Percentiles rank a stretch among this genome's conserved stretches.
These are phyloP conservation scores for Truncatella angustata DNA, from an alignment of 2,329 filamentous ascomycete species.

Conservation along the genomic window DNA sequence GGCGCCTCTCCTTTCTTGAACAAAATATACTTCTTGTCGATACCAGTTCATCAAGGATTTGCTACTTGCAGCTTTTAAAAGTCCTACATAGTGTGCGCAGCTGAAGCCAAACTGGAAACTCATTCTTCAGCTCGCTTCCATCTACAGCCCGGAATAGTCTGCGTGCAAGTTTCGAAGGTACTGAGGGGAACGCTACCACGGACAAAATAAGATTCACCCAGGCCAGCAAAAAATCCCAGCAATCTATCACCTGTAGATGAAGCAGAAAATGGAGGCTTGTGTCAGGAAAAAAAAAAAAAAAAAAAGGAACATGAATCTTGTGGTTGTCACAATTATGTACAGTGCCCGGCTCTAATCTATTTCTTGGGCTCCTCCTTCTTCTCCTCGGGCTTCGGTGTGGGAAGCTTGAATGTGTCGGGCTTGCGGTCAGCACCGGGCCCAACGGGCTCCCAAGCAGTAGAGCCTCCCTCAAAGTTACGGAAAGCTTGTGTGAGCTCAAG, in stretches of 20 bases:
- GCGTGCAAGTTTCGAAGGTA: too few relatives aligned
- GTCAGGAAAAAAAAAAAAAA: neutral
- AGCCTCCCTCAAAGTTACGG: slow-evolving; percentile 94
- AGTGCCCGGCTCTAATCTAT: slow-evolving; percentile 45
- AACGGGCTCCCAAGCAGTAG: slow-evolving; percentile 66
- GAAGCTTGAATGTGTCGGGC: slow-evolving; percentile 88
- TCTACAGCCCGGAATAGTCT: too few relatives aligned
- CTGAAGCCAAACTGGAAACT: too few relatives aligned
- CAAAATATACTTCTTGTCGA: too few relatives aligned
- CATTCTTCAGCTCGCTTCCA: too few relatives aligned
- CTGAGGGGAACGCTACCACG: too few relatives aligned
- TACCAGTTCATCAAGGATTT: too few relatives aligned
- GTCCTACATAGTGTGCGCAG: too few relatives aligned
- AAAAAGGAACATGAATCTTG: too few relatives aligned
- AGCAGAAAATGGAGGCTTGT: neutral
- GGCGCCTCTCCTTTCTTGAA: too few relatives aligned
- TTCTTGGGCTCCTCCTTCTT: slow-evolving; percentile 92
- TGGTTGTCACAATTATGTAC: slow-evolving; percentile 31
- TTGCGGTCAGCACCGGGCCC: slow-evolving; percentile 71
- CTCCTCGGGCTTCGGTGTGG: slow-evolving; percentile 91
- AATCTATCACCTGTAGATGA: neutral
- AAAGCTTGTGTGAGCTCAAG: slow-evolving; percentile 97
- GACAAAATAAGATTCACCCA: neutral
- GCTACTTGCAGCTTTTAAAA: too few relatives aligned
- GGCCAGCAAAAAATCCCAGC: neutral